phyloP scores from a whole-genome alignment of 208 protist species.

The Leishmania gerbilli region DNA sequence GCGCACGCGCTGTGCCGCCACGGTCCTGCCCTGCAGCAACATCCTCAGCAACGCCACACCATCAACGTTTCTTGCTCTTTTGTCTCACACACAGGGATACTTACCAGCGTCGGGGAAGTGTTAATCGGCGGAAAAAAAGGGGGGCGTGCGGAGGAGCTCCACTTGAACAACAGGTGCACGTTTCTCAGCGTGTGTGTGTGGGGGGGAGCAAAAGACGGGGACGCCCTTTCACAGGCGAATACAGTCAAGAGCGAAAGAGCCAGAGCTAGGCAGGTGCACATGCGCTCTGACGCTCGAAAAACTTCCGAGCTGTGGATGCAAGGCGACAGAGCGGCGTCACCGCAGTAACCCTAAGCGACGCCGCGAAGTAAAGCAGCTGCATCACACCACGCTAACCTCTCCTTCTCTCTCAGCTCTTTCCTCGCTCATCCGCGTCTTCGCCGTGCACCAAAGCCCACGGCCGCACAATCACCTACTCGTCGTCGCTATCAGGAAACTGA shows the following conservation, averaged over 20 bases:
- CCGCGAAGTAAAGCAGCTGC: background rate
- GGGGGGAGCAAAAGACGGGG: background rate
- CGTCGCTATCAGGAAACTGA: conserved; percentile 86
- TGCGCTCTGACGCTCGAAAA: background rate
- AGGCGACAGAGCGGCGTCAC: background rate
- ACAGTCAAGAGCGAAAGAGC: background rate
- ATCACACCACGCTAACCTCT: background rate
- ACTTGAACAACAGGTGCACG: background rate
- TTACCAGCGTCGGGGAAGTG: background rate
- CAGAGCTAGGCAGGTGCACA: background rate
- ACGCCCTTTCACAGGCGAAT: background rate
- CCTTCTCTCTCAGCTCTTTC: background rate
- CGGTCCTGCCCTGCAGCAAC: background rate
- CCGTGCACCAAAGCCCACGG: background rate
- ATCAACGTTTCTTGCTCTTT: background rate
- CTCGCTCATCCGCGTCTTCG: background rate
- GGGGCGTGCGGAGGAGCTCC: background rate
- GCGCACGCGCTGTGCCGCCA: background rate
- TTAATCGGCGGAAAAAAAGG: background rate
- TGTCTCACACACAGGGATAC: background rate
- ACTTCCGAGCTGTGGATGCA: background rate
- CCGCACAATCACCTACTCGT: conserved; percentile 36
- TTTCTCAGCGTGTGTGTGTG: background rate
- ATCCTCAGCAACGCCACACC: background rate
- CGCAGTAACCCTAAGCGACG: background rate